Conservation (phyloP, 345 rosid species). For the Jatropha curcas region DNA sequence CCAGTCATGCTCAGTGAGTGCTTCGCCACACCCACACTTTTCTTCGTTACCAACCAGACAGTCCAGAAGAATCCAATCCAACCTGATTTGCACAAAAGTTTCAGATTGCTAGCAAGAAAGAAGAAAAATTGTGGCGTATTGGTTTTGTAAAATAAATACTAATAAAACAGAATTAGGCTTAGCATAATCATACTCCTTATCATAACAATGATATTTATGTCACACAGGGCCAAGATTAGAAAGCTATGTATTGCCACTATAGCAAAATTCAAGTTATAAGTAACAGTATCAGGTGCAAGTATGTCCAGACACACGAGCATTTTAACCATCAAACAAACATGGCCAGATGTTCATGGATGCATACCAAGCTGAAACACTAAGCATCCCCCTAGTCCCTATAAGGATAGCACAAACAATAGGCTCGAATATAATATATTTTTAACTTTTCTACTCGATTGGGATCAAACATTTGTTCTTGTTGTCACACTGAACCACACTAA, state of each 20-base stretch:
- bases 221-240: not conserved
- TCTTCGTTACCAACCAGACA: constrained; percentile 68
- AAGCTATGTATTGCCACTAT: not conserved
- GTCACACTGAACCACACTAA: not conserved
- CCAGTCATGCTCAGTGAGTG: constrained; percentile 58
- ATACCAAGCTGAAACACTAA: not conserved
- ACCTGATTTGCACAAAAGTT: constrained; percentile 51
- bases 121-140: not conserved
- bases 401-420: not conserved
- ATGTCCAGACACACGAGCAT: not conserved
- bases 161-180: not conserved
- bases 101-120: not conserved
- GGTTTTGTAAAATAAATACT: not conserved
- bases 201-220: not conserved
- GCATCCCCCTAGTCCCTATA: not conserved
- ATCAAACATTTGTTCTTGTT: not conserved
- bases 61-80: constrained; percentile 83
- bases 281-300: not conserved
- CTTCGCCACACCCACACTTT: constrained; percentile 57
- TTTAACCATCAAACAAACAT: not conserved
- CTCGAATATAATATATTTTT: not conserved
- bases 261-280: too few species aligned
- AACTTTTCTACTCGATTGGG: too few species aligned
- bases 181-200: not conserved
- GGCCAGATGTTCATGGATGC: not conserved